Evolutionary conservation across 108 stramenopile species (phyloP).

Genomic region (Cyclotella atomus): DNA sequence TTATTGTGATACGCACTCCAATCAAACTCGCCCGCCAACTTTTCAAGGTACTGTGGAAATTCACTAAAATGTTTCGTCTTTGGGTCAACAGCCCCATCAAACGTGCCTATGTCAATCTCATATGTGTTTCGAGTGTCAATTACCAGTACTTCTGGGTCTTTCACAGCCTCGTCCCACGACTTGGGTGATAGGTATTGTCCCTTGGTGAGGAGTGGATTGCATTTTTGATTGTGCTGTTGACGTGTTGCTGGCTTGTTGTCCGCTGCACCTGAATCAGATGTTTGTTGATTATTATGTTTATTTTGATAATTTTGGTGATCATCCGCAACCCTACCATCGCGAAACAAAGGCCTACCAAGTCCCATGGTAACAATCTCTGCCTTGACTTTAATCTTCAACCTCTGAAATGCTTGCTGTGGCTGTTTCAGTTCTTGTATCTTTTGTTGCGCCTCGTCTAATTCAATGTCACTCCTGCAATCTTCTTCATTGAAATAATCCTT

Average conservation of each 20-base stretch:
- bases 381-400: conserved; percentile 77
- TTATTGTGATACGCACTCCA: conserved; percentile 14
- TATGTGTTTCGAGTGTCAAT: conserved; percentile 87
- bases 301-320: background rate
- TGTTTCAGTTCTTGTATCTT: conserved; percentile 6
- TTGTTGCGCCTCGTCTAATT: background rate
- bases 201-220: conserved; percentile 28
- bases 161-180: conserved; percentile 66
- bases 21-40: conserved; percentile 40
- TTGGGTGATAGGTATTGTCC: conserved; percentile 32
- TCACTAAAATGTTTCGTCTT: conserved; percentile 68
- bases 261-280: conserved; percentile 2
- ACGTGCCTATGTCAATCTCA: conserved; percentile 82
- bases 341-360: conserved; percentile 21
- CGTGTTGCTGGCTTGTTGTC: background rate
- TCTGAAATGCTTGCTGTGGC: conserved; percentile 61
- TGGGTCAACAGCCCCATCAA: conserved; percentile 80
- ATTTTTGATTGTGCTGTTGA: conserved; percentile 12
- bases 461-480: background rate
- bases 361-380: conserved; percentile 81
- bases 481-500: conserved; percentile 7
- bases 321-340: background rate
- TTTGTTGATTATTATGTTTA: background rate
- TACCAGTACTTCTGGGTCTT: conserved; percentile 74
- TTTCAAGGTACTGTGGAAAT: conserved; percentile 73